A percentile compares a stretch with the other conserved stretches of the same genome.
phyloP scores from a whole-genome alignment of 2,329 filamentous ascomycete genomes.

The Hypoxylon rubiginosum region DNA sequence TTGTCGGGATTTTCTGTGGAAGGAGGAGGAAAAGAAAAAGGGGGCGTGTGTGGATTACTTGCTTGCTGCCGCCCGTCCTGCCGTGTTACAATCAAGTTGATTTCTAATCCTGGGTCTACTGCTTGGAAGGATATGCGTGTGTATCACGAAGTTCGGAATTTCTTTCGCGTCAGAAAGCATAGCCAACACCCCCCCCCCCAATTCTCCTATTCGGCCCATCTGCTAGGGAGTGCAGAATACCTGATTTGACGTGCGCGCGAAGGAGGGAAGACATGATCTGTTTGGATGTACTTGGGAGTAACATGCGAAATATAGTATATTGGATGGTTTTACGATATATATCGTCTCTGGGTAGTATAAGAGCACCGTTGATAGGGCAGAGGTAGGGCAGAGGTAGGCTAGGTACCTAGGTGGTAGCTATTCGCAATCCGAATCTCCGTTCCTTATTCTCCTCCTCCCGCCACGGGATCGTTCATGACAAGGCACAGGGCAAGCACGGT shows the following conservation, averaged over 20 bases:
- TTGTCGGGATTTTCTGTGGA: slow-evolving; percentile 20
- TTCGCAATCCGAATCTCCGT: not conserved
- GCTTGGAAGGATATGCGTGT: not conserved
- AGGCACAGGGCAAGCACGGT: not conserved
- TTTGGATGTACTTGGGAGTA: not conserved
- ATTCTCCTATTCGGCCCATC: not conserved
- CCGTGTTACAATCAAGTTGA: slow-evolving; percentile 9
- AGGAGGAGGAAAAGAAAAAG: not conserved
- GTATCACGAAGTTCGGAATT: slow-evolving; percentile 2
- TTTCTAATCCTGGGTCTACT: slow-evolving; percentile 1
- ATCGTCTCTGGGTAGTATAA: not conserved
- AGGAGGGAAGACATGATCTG: no score
- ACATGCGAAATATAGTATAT: not conserved
- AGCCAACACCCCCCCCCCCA: not conserved
- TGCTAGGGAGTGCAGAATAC: not conserved
- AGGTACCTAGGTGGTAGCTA: no score
- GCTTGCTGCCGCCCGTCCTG: not conserved
- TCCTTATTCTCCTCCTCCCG: not conserved
- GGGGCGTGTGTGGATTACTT: not conserved
- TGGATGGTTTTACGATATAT: not conserved
- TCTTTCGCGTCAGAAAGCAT: not conserved
- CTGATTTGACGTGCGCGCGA: no score
- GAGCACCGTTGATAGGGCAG: not conserved
- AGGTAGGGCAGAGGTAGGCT: no score
- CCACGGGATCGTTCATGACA: not conserved